Conservation (phyloP, 768 basidiomycete species). For the Leccinum disarticulatum region DNA sequence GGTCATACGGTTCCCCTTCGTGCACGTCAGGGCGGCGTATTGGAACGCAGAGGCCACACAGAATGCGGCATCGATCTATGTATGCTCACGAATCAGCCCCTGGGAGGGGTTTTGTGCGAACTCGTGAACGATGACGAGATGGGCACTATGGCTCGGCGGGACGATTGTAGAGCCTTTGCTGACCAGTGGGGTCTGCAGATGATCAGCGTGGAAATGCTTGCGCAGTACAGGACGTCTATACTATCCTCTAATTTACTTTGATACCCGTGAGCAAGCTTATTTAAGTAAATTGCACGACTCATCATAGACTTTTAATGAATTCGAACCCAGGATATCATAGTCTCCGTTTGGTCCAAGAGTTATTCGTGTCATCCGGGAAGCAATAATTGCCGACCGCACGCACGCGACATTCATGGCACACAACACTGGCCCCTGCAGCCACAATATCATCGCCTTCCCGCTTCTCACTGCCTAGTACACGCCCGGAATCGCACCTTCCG, state of each 20-base stretch:
- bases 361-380: no score
- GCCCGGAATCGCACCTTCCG: neutral
- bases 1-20: conserved; percentile 96
- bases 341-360: no score
- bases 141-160: conserved; percentile 92
- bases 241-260: neutral
- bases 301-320: neutral
- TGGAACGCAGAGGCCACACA: conserved; percentile 90
- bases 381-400: no score
- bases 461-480: neutral
- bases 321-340: no score
- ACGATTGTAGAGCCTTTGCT: conserved; percentile 91
- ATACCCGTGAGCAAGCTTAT: neutral
- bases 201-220: conserved; percentile 90
- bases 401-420: no score
- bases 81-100: conserved; percentile 58
- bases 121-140: conserved; percentile 87
- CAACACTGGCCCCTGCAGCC: no score
- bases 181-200: conserved; percentile 88
- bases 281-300: neutral
- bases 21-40: conserved; percentile 80
- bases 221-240: conserved; percentile 35
- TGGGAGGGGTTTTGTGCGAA: conserved; percentile 85
- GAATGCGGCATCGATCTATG: conserved; percentile 91
- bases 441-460: neutral